Conservation (phyloP, 208 protist species). For the Wallacemonas collosoma region DNA sequence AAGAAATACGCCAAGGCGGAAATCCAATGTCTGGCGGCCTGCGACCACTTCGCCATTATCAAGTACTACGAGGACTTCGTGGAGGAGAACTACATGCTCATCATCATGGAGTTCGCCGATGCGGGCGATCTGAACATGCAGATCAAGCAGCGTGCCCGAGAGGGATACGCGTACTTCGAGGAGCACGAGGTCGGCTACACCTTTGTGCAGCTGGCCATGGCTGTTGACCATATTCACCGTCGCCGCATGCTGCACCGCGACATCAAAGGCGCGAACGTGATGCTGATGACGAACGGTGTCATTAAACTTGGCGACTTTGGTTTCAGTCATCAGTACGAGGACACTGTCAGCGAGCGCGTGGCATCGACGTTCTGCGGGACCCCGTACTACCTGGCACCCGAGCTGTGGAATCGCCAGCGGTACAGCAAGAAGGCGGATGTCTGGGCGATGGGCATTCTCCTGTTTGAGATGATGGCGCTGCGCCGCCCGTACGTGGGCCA, state of each 20-base stretch:
- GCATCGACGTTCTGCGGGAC: slow-evolving; percentile 88
- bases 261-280: slow-evolving; percentile 86
- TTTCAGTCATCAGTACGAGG: slow-evolving; percentile 82
- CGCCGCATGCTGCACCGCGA: slow-evolving; percentile 89
- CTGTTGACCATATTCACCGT: slow-evolving; percentile 84
- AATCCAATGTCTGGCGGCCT: slow-evolving; percentile 85
- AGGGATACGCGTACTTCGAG: slow-evolving; percentile 59
- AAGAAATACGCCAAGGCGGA: slow-evolving; percentile 91
- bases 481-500: slow-evolving; percentile 76
- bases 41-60: slow-evolving; percentile 91
- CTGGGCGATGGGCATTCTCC: slow-evolving; percentile 86
- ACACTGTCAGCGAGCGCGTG: slow-evolving; percentile 73
- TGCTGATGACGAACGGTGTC: slow-evolving; percentile 77
- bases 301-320: slow-evolving; percentile 90
- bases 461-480: slow-evolving; percentile 85
- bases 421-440: slow-evolving; percentile 94
- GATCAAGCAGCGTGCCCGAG: slow-evolving; percentile 65
- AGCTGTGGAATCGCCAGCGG: slow-evolving; percentile 86
- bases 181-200: slow-evolving; percentile 86
- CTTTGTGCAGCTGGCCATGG: slow-evolving; percentile 80
- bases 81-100: slow-evolving; percentile 67
- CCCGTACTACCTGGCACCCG: slow-evolving; percentile 92
- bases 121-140: slow-evolving; percentile 85
- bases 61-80: slow-evolving; percentile 75
- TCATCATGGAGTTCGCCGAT: slow-evolving; percentile 89